phyloP scores from a whole-genome alignment of 352 stramenopile genomes.

The Blastocystis sp. region DNA sequence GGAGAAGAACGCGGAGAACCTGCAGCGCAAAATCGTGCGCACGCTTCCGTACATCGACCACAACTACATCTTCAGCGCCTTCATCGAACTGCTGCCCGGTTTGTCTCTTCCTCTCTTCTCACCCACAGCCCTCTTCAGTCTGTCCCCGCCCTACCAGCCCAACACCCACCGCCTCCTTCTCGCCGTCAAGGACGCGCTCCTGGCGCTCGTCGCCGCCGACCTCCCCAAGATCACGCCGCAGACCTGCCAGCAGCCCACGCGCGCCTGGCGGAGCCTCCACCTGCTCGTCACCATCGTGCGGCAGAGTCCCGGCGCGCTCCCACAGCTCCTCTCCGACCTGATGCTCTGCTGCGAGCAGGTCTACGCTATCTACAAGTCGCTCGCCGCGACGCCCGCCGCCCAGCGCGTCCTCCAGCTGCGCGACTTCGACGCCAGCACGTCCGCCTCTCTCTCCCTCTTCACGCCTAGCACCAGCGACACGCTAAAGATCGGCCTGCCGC shows the following conservation, averaged over 20 bases:
- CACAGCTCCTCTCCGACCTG: background rate
- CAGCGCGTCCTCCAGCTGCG: background rate
- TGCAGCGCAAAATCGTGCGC: constrained; percentile 27
- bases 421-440: background rate
- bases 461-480: background rate
- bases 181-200: constrained; percentile 12
- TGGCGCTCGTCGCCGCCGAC: background rate
- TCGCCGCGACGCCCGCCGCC: background rate
- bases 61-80: constrained; percentile 31
- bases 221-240: constrained; percentile 17
- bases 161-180: background rate
- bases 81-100: constrained; percentile 56
- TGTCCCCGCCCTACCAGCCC: background rate
- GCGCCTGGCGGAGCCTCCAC: constrained; percentile 27
- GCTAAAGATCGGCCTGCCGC: constrained; percentile 12
- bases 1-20: constrained; percentile 56
- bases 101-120: background rate
- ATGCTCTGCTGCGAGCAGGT: constrained; percentile 10
- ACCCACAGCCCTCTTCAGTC: constrained; percentile 2
- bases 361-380: background rate
- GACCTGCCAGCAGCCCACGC: background rate
- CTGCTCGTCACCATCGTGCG: background rate
- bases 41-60: constrained; percentile 35
- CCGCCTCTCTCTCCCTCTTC: background rate
- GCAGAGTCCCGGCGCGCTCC: background rate